Evolutionary conservation across 495 filamentous ascomycete species (phyloP), one percentile per base, ranked within the genome.

Genomic region (Penicillium chermesinum): DNA sequence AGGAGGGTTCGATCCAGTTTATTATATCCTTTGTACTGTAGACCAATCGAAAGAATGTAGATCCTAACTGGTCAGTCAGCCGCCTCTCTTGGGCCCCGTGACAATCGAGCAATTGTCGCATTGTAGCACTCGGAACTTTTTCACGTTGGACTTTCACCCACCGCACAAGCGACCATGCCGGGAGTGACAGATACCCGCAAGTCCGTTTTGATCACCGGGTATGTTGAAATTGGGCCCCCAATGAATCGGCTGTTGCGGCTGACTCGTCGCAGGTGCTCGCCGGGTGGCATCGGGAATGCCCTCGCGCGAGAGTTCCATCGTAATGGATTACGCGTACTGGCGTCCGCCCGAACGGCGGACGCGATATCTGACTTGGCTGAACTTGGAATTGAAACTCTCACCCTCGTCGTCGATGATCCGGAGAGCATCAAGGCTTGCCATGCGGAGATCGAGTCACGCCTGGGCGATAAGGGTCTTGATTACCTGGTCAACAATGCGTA

Each of bases 401-500:
- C 68, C 37, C 67, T 84, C 13, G 74, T 75, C 16, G 78, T 83
- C 14, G 69, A 76, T 52, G 59, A 72, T 20, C 51, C 46, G 20
- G 63, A 70, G 17, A 79, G 70, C 57, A 69, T 83, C 44, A 58
- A 63, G 18, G 53, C 54, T 0, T 74, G 75, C 33, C 71, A 62
- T 54, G 46, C 56, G 2, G 64, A 75, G 33, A 67, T 81, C 2
- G 52, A 72, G 20, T 55, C 54, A 15, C 59, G 64, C 22, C 72
- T 79, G 0, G 64, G 59, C 2, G 72, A 66, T 19, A 66, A 63
- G 13, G 69, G 70, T 14, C 66, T 85, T 17, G 73, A 83, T 54
- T 76, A 76, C 49, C 65, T 85, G 6, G 72, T 82, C 44, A 85
- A 84, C 58, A 85, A 85, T 69, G 81, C 81, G 52, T 80, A 41